Percentiles rank a stretch among this genome's conserved stretches.
These are phyloP conservation scores for Tricholoma flavovirens DNA, from an alignment of 768 basidiomycete species.

Conservation along the genomic window DNA sequence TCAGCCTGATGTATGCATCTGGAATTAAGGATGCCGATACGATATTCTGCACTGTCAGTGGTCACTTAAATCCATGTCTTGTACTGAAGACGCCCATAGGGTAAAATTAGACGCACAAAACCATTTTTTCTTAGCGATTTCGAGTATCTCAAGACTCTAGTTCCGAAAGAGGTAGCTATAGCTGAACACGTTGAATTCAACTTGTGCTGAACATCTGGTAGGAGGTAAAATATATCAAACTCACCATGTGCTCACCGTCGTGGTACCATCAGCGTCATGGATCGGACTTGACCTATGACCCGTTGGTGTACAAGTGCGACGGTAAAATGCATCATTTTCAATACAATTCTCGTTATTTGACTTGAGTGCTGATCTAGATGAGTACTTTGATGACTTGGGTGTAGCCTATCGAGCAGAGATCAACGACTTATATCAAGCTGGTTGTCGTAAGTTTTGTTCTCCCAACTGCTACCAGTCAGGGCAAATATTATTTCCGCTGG, in stretches of 20 bases:
- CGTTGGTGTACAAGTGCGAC: slow-evolving; percentile 55
- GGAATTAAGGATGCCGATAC: slow-evolving; percentile 35
- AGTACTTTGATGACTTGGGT: slow-evolving; percentile 45
- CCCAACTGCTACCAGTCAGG: neutral
- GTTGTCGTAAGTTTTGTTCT: slow-evolving; percentile 36
- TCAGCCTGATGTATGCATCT: slow-evolving; percentile 33
- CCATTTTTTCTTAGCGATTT: slow-evolving; percentile 63
- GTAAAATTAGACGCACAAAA: slow-evolving; percentile 56
- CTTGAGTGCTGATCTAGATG: slow-evolving; percentile 26
- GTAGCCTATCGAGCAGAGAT: slow-evolving; percentile 45
- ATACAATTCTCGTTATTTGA: neutral
- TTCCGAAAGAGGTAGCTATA: slow-evolving; percentile 42
- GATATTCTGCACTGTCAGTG: slow-evolving; percentile 37
- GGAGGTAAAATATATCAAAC: slow-evolving; percentile 64
- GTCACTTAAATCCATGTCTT: slow-evolving; percentile 5
- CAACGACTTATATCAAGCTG: slow-evolving; percentile 39
- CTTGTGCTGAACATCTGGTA: slow-evolving; percentile 18
- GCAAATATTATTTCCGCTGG: slow-evolving; percentile 14
- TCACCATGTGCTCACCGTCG: slow-evolving; percentile 66
- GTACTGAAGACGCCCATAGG: slow-evolving; percentile 30
- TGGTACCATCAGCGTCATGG: slow-evolving; percentile 71
- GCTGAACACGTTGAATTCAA: neutral
- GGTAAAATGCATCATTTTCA: slow-evolving; percentile 25
- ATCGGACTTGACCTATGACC: slow-evolving; percentile 48
- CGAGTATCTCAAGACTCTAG: slow-evolving; percentile 51